Base-by-base conservation (phyloP, 805 yeast species). In the Yamadazyma kitorensis region DNA sequence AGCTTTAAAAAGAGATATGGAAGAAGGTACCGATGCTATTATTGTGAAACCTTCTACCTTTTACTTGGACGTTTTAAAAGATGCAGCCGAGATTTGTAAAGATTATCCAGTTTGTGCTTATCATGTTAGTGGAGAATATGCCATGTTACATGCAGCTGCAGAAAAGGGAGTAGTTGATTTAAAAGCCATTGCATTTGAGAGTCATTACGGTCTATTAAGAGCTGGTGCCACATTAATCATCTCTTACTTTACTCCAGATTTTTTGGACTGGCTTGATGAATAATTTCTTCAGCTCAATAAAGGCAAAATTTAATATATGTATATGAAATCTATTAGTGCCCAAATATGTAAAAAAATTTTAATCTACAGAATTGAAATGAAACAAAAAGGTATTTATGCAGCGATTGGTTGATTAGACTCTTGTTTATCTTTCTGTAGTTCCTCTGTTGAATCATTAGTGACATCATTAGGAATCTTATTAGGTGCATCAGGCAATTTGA, bases 61-160 rank as follows among this genome's bases (percentile, higher is more conserved):
- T 63, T 93, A 91, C 59, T 71, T 93, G 50, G 98, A 93, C 56
- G 74, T 93, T 34, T 83, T 93, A 61, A 72, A 82, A 37, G 96
- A 93, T 53, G 96, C 98, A 0, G 69, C 89, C 24, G 80, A 76
- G 50, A 70, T 89, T 34, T 86, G 95, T 53, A 60, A 66, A 33
- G 93, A 93, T 56, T 77, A 84, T 48, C 98, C 98, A 17, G 68
- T 93, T 34, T 87, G 96, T 52, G 89, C 95, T 17, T 93, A 93
- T 62, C 98, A 93, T 60, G 98, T 93, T 16, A 80, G 91, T 56
- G 98, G 98, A 25, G 98, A 93, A 63, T 93, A 76, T 54, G 97
- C 98, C 20, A 93, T 93, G 98, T 62, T 93, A 44, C 95, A 89
- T 55, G 98, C 98, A 6, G 98, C 96, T 34, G 97, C 97, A 19